A percentile compares a stretch with the other conserved stretches of the same genome.
These are phyloP conservation scores for Talaromyces nanjingensis DNA, from an alignment of 495 filamentous ascomycete species.

Conservation along the genomic window DNA sequence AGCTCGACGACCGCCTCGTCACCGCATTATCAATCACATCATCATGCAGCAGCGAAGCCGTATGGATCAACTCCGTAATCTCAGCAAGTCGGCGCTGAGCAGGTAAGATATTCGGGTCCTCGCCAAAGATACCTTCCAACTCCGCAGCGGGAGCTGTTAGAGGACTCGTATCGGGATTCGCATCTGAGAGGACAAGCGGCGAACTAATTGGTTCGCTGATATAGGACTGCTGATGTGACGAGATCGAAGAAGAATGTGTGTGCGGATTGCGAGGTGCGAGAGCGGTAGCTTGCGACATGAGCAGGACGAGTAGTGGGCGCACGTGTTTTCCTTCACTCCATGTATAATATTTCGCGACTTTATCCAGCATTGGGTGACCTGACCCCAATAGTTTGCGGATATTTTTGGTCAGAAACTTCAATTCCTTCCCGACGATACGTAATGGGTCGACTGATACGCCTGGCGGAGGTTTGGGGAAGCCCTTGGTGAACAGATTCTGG, in stretches of 20 bases:
- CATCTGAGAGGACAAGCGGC: slow-evolving; percentile 65
- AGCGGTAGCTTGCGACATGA: slow-evolving; percentile 91
- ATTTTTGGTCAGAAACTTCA: slow-evolving; percentile 88
- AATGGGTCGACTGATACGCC: slow-evolving; percentile 67
- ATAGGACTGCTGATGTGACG: slow-evolving; percentile 6
- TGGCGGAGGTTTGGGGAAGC: slow-evolving; percentile 49
- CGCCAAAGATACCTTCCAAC: slow-evolving; percentile 35
- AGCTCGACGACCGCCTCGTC: slow-evolving; percentile 72
- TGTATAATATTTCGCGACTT: slow-evolving; percentile 97
- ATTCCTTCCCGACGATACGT: slow-evolving; percentile 83
- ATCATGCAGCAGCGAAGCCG: slow-evolving; percentile 92
- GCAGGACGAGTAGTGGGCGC: slow-evolving; percentile 83
- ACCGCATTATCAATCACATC: slow-evolving; percentile 94
- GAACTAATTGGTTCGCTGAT: slow-evolving; percentile 78
- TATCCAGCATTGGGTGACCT: slow-evolving; percentile 88
- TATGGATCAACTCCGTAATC: slow-evolving; percentile 95
- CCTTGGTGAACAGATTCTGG: slow-evolving; percentile 67
- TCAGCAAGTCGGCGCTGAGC: slow-evolving; percentile 91
- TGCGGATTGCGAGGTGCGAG: slow-evolving; percentile 57
- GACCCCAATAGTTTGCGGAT: slow-evolving; percentile 83
- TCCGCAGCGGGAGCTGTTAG: slow-evolving; percentile 45
- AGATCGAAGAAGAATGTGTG: slow-evolving; percentile 17
- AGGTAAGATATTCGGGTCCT: slow-evolving; percentile 74
- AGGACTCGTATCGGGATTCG: slow-evolving; percentile 63
- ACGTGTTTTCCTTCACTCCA: slow-evolving; percentile 94